Evolutionary conservation across 1,284 basidiomycete species (phyloP), one percentile per base, ranked within the genome.

Genomic region (Malassezia equina): DNA sequence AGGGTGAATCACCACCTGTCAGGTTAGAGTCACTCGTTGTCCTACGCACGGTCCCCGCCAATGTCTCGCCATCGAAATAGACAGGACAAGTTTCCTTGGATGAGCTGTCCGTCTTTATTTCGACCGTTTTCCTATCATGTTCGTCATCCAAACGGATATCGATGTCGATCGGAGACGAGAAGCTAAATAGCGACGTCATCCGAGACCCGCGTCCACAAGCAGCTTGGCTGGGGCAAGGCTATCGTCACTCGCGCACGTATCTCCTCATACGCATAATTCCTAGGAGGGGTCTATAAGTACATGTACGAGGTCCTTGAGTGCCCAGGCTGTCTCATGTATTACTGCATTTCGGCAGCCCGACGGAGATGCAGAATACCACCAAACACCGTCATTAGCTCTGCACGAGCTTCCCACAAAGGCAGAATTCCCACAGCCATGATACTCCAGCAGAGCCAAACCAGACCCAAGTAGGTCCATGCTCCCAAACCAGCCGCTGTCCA

Each of bases 21-120:
- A 13, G 40, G 23, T 29, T n/a, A 34, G 29, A 21, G 13, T 13
- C 21, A 40, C 13, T 15, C 4, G 43, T 15, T 33, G 8, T 19
- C 4, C 56, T 39, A 78, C 83, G 69, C 67, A 90, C 90, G 80
- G 86, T 84, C 4, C 94, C 93, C 34, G 80, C 76, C 19, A 98
- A 81, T 43, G 83, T 84, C 74, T 98, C 94, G 12, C 90, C 91
- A 73, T 98, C 93, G 71, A 89, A 91, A 76, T 90, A 98, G 8
- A 98, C 84, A 1, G 91, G 90, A 78, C 86, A 90, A 57, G 86
- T 83, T 43, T 86, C 80, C 58, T 80, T 80, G 73, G 84, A 83
- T 55, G 89, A 86, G 76, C 88, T 88, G 60, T 90, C 88, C 52
- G 71, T 61, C 59, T 73, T 75, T 53, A 75, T 67, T 40, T 83